Conservation (phyloP, 208 protist genomes). For the Leishmania turanica region DNA sequence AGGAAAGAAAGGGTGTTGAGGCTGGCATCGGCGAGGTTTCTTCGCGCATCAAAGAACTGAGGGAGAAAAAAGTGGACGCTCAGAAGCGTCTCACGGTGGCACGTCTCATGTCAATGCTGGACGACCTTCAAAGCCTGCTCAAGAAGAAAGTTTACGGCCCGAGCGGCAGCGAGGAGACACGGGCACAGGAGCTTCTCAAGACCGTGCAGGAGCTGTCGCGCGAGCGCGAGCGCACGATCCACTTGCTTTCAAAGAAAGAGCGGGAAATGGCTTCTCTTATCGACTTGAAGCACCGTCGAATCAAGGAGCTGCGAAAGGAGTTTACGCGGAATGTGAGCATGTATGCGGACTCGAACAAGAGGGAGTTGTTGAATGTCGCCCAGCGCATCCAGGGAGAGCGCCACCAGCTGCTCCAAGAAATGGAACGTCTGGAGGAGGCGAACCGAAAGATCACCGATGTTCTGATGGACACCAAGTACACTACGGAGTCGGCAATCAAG, state of each 20-base stretch:
- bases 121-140: slow-evolving; percentile 68
- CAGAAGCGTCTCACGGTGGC: slow-evolving; percentile 68
- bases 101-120: slow-evolving; percentile 76
- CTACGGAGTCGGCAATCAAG: slow-evolving; percentile 37
- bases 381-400: slow-evolving; percentile 78
- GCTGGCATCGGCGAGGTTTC: slow-evolving; percentile 44
- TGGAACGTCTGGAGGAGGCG: slow-evolving; percentile 56
- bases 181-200: slow-evolving; percentile 72
- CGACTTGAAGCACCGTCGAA: slow-evolving; percentile 72
- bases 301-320: slow-evolving; percentile 63
- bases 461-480: slow-evolving; percentile 62
- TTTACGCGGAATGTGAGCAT: slow-evolving; percentile 47
- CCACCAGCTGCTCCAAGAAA: slow-evolving; percentile 51
- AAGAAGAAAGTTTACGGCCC: slow-evolving; percentile 60
- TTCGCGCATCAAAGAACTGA: slow-evolving; percentile 46
- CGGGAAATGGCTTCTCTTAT: slow-evolving; percentile 66
- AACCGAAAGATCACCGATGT: slow-evolving; percentile 59
- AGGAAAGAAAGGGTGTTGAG: slow-evolving; percentile 45
- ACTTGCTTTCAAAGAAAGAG: slow-evolving; percentile 65
- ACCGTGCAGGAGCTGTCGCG: slow-evolving; percentile 78
- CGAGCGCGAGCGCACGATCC: slow-evolving; percentile 65
- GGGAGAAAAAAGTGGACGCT: slow-evolving; percentile 40
- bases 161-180: slow-evolving; percentile 43
- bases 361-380: slow-evolving; percentile 41
- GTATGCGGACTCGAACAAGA: slow-evolving; percentile 55